Evolutionary conservation across 1,284 basidiomycete species (phyloP), one percentile per base, ranked within the genome.

Genomic region (Xerocomus minutiporus): DNA sequence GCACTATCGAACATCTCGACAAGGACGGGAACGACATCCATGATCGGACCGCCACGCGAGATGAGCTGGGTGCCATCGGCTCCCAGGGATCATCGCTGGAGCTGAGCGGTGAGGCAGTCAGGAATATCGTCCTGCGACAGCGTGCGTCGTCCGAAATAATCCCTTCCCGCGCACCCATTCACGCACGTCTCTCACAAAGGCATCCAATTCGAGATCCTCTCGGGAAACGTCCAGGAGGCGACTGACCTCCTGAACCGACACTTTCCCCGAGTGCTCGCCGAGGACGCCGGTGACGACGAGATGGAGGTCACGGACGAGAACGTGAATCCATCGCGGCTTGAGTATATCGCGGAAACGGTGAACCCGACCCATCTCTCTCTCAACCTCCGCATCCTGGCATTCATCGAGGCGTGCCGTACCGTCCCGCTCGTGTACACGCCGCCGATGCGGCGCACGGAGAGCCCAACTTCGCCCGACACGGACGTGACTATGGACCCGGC

Each of bases 361-460:
- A 78, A 89, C 46, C 86, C 91, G 15, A 71, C 75, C 1, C 89
- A 92, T 62, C 75, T 95, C 44, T 74, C 77, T 35, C 79, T 95
- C 58, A 93, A 94, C 62, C 79, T 95, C 45, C 88, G 87, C 59
- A 88, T 94, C 35, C 83, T 88, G 43, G 80, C 82, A 0, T 94
- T 93, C 70, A 83, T 90, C 60, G 92, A 95, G 68, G 78, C 84
- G 8, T 84, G 88, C 57, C 83, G 92, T 32, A 84, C 86, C 0
- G 67, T 81, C 4, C 84, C 88, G 12, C 75, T 90, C 3, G 70
- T 71, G 4, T 80, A 79, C 60, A 41, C 25, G 2, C 50, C 65
- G 4, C 55, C 49, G 2, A 32, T 13, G 29, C 52, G 29, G 32
- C 26, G 31, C 35, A 5, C 23, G 29, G 48, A 48, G 38, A 50